These are phyloP conservation scores for Zalaria sp. DNA, from an alignment of 2,329 filamentous ascomycete species.

Conservation along the genomic window DNA sequence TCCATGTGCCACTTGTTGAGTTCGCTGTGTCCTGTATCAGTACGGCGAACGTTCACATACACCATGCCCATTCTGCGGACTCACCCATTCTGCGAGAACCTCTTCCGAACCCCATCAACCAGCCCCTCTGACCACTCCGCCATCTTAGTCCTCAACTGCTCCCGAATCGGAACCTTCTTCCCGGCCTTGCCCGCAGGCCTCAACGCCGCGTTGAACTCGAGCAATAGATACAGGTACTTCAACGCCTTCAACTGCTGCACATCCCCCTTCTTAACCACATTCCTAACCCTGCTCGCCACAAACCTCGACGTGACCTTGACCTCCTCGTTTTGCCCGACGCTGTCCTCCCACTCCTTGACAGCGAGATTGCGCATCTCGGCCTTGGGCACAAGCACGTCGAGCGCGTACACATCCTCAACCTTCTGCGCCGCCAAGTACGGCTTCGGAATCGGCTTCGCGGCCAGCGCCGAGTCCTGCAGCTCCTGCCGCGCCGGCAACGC, in stretches of 20 bases:
- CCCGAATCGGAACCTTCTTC: conserved; percentile 43
- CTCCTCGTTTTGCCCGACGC: conserved; percentile 42
- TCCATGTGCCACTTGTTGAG: conserved; percentile 61
- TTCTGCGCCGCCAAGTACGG: conserved; percentile 53
- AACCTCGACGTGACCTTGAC: conserved; percentile 47
- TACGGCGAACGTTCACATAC: conserved; percentile 3
- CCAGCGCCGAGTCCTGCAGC: conserved; percentile 49
- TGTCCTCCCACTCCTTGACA: conserved; percentile 61
- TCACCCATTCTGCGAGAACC: conserved; percentile 47
- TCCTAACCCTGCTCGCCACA: conserved; percentile 49
- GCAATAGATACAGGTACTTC: conserved; percentile 32
- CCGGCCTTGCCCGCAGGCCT: conserved; percentile 17
- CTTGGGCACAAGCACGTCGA: conserved; percentile 49
- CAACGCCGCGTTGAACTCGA: conserved; percentile 32
- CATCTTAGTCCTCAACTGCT: conserved; percentile 46
- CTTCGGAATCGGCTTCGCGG: conserved; percentile 57
- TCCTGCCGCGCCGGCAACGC: conserved; percentile 55
- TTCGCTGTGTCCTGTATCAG: conserved; percentile 19
- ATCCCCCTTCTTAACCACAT: conserved; percentile 39
- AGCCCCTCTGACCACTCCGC: conserved; percentile 44
- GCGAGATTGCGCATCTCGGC: conserved; percentile 54
- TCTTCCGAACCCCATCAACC: conserved; percentile 52
- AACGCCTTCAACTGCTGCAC: conserved; percentile 32
- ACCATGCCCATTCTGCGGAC: neutral
- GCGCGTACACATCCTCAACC: conserved; percentile 59